Evolutionary conservation across 2,329 filamentous ascomycete genomes (phyloP).

Genomic region (Hypoxylon sp.): DNA sequence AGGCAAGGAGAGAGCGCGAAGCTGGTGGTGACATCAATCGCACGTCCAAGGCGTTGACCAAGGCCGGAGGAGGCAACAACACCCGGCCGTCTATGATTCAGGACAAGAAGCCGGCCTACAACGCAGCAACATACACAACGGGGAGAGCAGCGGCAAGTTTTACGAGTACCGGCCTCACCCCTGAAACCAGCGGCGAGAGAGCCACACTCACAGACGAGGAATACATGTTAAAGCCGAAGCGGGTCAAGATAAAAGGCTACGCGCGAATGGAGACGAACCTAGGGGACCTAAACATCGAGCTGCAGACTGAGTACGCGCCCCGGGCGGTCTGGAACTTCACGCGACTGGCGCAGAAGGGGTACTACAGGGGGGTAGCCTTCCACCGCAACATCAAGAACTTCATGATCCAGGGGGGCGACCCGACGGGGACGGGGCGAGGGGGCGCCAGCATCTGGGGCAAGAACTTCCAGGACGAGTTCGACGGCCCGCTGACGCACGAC

Average conservation of each 20-base stretch:
- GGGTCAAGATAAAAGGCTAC: slow-evolving; percentile 90
- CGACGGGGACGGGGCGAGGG: slow-evolving; percentile 89
- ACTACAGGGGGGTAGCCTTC: slow-evolving; percentile 84
- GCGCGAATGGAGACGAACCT: slow-evolving; percentile 86
- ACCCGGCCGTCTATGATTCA: slow-evolving; percentile 56
- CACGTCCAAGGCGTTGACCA: slow-evolving; percentile 54
- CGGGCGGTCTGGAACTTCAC: slow-evolving; percentile 98
- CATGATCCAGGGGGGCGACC: slow-evolving; percentile 98
- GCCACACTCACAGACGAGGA: slow-evolving; percentile 92
- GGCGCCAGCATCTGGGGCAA: slow-evolving; percentile 92
- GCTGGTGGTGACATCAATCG: slow-evolving; percentile 66
- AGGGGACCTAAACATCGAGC: slow-evolving; percentile 85
- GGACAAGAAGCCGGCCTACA: slow-evolving; percentile 73
- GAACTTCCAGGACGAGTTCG: slow-evolving; percentile 92
- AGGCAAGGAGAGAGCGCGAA: slow-evolving; percentile 78
- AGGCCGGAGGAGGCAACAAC: slow-evolving; percentile 43
- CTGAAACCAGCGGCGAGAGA: slow-evolving; percentile 86
- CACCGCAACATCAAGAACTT: slow-evolving; percentile 95
- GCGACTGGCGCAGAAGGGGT: slow-evolving; percentile 84
- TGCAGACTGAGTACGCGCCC: slow-evolving; percentile 90
- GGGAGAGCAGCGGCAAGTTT: slow-evolving; percentile 92
- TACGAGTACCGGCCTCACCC: slow-evolving; percentile 92
- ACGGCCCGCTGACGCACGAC: slow-evolving; percentile 86
- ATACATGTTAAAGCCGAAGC: slow-evolving; percentile 91
- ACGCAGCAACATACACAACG: slow-evolving; percentile 89